Conservation (phyloP, 2,329 filamentous ascomycete species). For the Aspergillus quadricinctus region DNA sequence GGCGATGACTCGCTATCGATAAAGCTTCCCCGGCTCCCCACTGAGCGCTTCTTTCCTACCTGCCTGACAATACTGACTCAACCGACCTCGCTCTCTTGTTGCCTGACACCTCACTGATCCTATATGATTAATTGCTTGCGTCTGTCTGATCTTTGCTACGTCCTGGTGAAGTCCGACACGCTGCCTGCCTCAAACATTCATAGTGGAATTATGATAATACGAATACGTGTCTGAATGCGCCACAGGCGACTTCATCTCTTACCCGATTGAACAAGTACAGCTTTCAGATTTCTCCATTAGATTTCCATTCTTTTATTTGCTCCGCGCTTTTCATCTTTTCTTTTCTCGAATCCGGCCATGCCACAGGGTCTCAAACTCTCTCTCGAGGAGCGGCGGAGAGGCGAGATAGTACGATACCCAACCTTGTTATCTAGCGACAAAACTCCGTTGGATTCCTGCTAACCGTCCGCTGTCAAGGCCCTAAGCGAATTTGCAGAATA, state of each 20-base stretch:
- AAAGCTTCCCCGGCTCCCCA: constrained; percentile 20
- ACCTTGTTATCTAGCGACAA: neutral
- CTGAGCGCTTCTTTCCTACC: constrained; percentile 6
- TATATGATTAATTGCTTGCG: neutral
- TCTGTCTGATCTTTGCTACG: neutral
- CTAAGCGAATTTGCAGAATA: constrained; percentile 97
- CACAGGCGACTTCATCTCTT: constrained; percentile 29
- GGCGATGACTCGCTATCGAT: constrained; percentile 31
- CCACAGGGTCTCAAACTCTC: constrained; percentile 53
- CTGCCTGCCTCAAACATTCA: neutral
- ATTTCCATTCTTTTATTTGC: neutral
- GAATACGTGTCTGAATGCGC: constrained; percentile 40
- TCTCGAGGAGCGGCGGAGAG: constrained; percentile 75
- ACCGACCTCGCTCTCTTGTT: neutral
- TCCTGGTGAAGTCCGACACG: neutral
- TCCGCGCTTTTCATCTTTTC: constrained; percentile 1
- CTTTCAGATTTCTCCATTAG: neutral
- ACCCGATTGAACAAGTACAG: constrained; percentile 17
- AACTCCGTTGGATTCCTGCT: constrained; percentile 2
- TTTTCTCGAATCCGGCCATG: constrained; percentile 24
- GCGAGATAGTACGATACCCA: constrained; percentile 65
- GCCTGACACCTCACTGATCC: neutral
- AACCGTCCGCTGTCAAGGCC: constrained; percentile 47
- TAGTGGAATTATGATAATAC: constrained; percentile 37
- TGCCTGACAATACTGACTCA: neutral